Base-by-base conservation (phyloP, 2,329 filamentous ascomycete species). In the Geosmithia putterillii region DNA sequence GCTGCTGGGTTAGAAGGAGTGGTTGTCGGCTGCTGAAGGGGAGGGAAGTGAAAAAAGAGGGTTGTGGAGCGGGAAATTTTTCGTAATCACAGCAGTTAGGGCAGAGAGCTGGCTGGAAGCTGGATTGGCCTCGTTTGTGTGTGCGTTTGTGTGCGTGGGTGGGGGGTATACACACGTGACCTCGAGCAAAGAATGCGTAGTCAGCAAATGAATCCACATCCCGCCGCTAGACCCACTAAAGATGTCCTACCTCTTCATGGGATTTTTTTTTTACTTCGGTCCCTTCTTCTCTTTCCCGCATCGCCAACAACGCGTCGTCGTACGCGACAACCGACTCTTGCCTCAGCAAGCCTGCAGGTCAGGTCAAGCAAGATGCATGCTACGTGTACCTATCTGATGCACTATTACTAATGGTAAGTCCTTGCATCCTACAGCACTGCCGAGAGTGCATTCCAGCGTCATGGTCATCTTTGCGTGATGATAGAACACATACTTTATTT, bases 401-500 rank as follows among this genome's bases (percentile, higher is more conserved):
- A 32, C 10, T 32, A 32, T 36, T 36, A 7, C 7, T 36, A 12
- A 36, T 40, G 32, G 42, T 41, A 44, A 41, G 22, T 44, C 15
- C 4, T 40, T 38, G n/a, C 20, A 21, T 15, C 37, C 20, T 6
- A 22, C 5, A 32, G 28, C 28, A 32, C 28, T 12, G 28, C 10
- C 7, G 8, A 2, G 18, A 28, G 37, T 18, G 17, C 20, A 38
- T 28, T 22, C 18, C n/a, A 15, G 25, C n/a, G 8, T 35, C 22
- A 22, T 35, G 32, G 36, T 14, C 20, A 20, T 36, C 39, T 53
- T 60, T 55, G 56, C 54, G 75, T 87, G 85, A 90, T 89, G 85
- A 90, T 74, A 79, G 57, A 64, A 62, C 60, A 71, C 71, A 23
- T 37, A 67, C 70, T 71, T 70, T 69, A 71, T 83, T 89, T n/a